A percentile compares a stretch with the other conserved stretches of the same genome.
Conservation (phyloP, 83 land plant genomes). For the Isoetes engelmannii region DNA sequence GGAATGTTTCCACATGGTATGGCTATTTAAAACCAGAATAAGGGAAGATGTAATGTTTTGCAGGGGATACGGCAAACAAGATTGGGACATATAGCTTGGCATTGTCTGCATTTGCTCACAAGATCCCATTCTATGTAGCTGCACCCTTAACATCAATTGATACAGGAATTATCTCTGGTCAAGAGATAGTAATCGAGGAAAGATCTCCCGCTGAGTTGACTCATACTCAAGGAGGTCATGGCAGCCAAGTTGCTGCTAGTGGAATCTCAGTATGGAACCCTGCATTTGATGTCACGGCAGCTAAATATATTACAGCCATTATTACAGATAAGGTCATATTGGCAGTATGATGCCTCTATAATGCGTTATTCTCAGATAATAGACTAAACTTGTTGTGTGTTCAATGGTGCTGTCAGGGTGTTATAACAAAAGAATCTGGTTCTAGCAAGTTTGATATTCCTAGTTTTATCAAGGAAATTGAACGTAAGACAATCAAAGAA, state of each 20-base stretch:
- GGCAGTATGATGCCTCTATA: neutral
- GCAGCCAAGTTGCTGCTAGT: slow-evolving; percentile 78
- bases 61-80: slow-evolving; percentile 97
- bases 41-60: neutral
- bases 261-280: slow-evolving; percentile 97
- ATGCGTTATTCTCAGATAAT: too few species aligned
- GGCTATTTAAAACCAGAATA: slow-evolving; percentile 2
- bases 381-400: neutral
- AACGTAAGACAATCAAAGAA: slow-evolving; percentile 13
- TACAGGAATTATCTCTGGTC: slow-evolving; percentile 59
- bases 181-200: slow-evolving; percentile 77
- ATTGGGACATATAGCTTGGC: slow-evolving; percentile 95
- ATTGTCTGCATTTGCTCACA: slow-evolving; percentile 58
- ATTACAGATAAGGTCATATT: slow-evolving; percentile 81
- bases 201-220: slow-evolving; percentile 66
- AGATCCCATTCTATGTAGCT: slow-evolving; percentile 79
- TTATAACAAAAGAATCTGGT: slow-evolving; percentile 26
- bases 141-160: slow-evolving; percentile 91
- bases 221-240: slow-evolving; percentile 75
- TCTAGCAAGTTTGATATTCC: slow-evolving; percentile 24
- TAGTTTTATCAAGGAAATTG: slow-evolving; percentile 18
- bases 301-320: slow-evolving; percentile 61
- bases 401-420: slow-evolving; percentile 27
- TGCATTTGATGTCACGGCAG: slow-evolving; percentile 96
- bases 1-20: neutral